Base-by-base conservation (phyloP, 1,284 basidiomycete genomes). In the Papiliotrema terrestris region DNA sequence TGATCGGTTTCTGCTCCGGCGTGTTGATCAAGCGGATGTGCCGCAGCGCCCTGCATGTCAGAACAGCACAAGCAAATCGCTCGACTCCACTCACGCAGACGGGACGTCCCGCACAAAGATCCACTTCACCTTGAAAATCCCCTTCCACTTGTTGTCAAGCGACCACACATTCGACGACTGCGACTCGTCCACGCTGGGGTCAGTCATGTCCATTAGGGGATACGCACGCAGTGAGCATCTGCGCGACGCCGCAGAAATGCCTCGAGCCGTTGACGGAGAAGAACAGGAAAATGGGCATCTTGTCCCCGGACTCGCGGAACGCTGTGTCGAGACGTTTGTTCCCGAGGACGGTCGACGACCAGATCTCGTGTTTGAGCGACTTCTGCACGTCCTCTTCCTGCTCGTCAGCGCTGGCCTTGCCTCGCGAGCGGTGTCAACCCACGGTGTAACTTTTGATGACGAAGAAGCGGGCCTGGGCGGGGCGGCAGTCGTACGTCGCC, bases 181-280 rank as follows among this genome's bases (percentile, higher is more conserved):
- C 19, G 70, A 73, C 57, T 80, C 79, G 62, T 81, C 79, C 35
- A 81, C 78, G 13, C 76, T 60, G 43, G 52, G 44, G 45, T 54
- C 51, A 55, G 51, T 48, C 19, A 8, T 25, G 35, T 2, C 9
- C 42, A 9, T n/a, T 17, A 32, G 38, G 15, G 25, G 4, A 41
- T 2, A 67, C 71, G 55, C 35, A 89, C 47, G 88, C 86, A 9
- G 90, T 92, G 66, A 91, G 76, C 93, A 96, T 96, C 77, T 95
- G 90, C 0, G 93, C 93, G 83, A 97, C 91, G 38, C 93, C 93
- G 67, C 93, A 96, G 77, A 97, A 97, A 73, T 96, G 93, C 1
- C 93, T 90, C 82, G 87, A 89, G 3, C 89, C 91, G 72, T 97
- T 97, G 59, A 97, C 94, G 60, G 89, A 93, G 78, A 96, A 97